Conservation (phyloP, 208 protist genomes). For the Acanthamoeba polyphaga region DNA sequence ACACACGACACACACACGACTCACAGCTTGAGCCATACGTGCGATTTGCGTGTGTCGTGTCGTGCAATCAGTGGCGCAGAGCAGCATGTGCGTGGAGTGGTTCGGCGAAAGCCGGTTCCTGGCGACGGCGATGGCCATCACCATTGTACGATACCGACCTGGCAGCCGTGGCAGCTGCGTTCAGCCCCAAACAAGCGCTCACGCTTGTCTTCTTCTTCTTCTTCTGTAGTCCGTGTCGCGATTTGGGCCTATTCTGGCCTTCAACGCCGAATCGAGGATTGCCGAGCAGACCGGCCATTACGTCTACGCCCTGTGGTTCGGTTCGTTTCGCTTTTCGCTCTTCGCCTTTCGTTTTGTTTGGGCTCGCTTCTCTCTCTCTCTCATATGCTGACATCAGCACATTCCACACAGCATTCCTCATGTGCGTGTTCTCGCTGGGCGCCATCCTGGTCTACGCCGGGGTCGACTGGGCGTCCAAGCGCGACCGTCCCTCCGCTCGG, state of each 20-base stretch:
- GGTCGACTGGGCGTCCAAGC: background rate
- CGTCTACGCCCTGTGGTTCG: conserved; percentile 15
- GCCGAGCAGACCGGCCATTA: background rate
- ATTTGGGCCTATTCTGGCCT: background rate
- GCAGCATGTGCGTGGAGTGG: conserved; percentile 13
- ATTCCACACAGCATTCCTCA: background rate
- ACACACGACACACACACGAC: background rate
- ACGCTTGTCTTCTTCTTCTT: background rate
- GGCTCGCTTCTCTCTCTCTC: too few relatives aligned
- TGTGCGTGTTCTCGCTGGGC: conserved; percentile 6
- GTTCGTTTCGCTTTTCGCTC: background rate
- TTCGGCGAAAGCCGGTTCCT: background rate
- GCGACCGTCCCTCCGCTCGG: too few relatives aligned
- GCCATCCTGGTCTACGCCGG: background rate
- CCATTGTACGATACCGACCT: background rate
- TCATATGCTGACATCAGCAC: too few relatives aligned
- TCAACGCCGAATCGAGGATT: background rate
- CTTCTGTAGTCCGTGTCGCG: background rate
- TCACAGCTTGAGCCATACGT: too few relatives aligned
- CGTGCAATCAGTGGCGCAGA: background rate
- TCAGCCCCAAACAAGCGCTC: background rate
- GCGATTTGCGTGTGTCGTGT: too few relatives aligned
- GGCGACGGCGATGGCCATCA: conserved; percentile 4
- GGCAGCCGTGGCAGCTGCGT: too few relatives aligned
- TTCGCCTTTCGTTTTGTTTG: too few relatives aligned